Evolutionary conservation across 2,329 filamentous ascomycete genomes (phyloP).

Genomic region (Domatiomyces globalis): DNA sequence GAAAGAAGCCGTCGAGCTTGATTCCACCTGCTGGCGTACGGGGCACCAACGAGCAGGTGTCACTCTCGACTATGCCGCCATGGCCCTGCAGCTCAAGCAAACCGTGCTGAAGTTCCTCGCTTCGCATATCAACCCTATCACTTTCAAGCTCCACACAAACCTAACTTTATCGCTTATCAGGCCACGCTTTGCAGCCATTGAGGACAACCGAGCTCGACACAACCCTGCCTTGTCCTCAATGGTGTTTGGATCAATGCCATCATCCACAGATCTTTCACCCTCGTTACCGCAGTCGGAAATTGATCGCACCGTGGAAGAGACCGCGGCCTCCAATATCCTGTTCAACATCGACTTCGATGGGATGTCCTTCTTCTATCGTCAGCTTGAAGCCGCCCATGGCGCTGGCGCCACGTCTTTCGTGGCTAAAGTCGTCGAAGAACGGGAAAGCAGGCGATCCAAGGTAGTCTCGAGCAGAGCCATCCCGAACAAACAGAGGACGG

Average conservation of each 20-base stretch:
- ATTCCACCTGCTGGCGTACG: not conserved
- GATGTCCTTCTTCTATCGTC: constrained; percentile 9
- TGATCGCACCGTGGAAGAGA: constrained; percentile 5
- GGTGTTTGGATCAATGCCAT: constrained; percentile 19
- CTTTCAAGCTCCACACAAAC: constrained; percentile 10
- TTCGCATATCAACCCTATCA: constrained; percentile 8
- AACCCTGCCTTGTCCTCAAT: constrained; percentile 17
- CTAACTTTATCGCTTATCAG: constrained; percentile 4
- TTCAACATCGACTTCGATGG: constrained; percentile 17
- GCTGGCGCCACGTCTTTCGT: constrained; percentile 8
- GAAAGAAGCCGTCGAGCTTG: constrained; percentile 12
- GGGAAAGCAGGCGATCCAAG: constrained; percentile 12
- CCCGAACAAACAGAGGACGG: constrained; percentile 12
- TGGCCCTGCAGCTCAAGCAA: not conserved
- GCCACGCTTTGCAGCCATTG: constrained; percentile 11
- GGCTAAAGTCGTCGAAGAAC: constrained; percentile 10
- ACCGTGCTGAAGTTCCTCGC: constrained; percentile 9
- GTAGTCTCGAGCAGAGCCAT: constrained; percentile 6
- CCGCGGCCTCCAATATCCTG: constrained; percentile 13
- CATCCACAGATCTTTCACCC: constrained; percentile 9
- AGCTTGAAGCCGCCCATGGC: constrained; percentile 1
- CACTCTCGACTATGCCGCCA: not conserved
- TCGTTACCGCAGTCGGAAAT: constrained; percentile 6
- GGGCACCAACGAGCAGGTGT: not conserved
- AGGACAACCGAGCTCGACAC: constrained; percentile 9